Evolutionary conservation across 108 stramenopile genomes (phyloP).

Genomic region (Cyclotella distinguenda): DNA sequence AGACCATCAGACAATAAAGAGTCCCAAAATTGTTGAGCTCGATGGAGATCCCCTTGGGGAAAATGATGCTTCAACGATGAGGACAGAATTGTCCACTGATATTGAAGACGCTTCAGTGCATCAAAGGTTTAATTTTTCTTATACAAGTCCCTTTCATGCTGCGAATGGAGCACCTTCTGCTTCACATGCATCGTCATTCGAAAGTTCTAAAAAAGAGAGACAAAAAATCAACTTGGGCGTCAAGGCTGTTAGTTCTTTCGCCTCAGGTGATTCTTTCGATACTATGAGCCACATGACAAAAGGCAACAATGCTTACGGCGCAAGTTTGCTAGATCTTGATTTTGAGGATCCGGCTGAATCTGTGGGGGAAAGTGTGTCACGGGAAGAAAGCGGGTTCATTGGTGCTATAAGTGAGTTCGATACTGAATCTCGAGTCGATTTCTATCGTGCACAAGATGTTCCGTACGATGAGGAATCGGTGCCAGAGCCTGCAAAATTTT

Average conservation of each 20-base stretch:
- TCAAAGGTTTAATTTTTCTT: constrained; percentile 19
- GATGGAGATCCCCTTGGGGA: no score
- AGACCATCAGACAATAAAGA: no score
- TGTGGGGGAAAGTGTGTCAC: not conserved
- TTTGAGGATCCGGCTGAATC: constrained; percentile 9
- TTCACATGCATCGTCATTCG: constrained; percentile 10
- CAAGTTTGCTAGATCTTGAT: constrained; percentile 17
- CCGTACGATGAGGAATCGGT: not conserved
- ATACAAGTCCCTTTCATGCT: not conserved
- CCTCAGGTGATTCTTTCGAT: not conserved
- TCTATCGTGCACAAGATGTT: constrained; percentile 5
- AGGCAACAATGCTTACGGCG: not conserved
- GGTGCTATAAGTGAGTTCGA: not conserved
- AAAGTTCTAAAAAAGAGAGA: constrained; percentile 1
- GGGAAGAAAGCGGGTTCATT: constrained; percentile 10
- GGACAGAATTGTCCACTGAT: constrained; percentile 23
- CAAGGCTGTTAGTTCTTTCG: constrained; percentile 5
- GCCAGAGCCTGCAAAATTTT: constrained; percentile 1
- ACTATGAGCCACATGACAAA: constrained; percentile 4
- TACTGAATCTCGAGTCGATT: constrained; percentile 7
- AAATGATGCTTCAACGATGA: constrained; percentile 5
- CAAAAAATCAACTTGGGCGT: no score
- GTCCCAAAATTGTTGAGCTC: no score
- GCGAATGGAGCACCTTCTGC: not conserved
- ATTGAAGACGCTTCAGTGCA: constrained; percentile 13